Conservation (phyloP, 75 land plant species). For the Chamaecyparis obtusa region DNA sequence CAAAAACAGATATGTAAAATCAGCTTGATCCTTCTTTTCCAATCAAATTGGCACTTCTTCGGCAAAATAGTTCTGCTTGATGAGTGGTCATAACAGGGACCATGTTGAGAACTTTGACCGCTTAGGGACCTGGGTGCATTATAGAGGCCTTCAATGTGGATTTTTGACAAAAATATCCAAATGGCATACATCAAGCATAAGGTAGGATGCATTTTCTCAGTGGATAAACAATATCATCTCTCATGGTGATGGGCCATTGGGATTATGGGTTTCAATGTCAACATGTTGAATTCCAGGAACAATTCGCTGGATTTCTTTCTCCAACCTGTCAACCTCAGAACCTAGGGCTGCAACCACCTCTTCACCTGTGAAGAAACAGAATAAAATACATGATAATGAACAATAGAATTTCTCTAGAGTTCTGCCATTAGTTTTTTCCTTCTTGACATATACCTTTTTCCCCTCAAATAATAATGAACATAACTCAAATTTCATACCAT, state of each 20-base stretch:
- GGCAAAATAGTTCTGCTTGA: not conserved
- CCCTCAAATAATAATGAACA: not conserved
- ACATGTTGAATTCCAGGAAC: constrained; percentile 98
- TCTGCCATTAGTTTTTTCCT: not conserved
- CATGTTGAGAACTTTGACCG: not conserved
- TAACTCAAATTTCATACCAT: constrained; percentile 71
- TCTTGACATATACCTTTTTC: not conserved
- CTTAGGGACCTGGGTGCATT: not conserved
- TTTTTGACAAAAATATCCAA: not conserved
- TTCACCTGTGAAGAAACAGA: constrained; percentile 58
- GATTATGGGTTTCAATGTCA: constrained; percentile 97
- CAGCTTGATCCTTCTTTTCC: not conserved
- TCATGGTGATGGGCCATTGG: constrained; percentile 49
- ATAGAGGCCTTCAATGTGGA: not conserved
- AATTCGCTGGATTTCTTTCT: constrained; percentile 83
- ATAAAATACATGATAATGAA: not conserved
- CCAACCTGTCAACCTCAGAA: constrained; percentile 91
- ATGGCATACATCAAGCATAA: not conserved
- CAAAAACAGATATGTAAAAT: not conserved
- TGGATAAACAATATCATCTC: not conserved
- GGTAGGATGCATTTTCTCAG: not conserved
- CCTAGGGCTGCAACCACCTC: constrained; percentile 91
- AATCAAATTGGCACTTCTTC: not conserved
- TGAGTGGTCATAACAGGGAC: not conserved
- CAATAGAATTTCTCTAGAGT: not conserved